Evolutionary conservation across 148 eudicot genomes (phyloP).

Genomic region (Rhododendron kiyosumense): DNA sequence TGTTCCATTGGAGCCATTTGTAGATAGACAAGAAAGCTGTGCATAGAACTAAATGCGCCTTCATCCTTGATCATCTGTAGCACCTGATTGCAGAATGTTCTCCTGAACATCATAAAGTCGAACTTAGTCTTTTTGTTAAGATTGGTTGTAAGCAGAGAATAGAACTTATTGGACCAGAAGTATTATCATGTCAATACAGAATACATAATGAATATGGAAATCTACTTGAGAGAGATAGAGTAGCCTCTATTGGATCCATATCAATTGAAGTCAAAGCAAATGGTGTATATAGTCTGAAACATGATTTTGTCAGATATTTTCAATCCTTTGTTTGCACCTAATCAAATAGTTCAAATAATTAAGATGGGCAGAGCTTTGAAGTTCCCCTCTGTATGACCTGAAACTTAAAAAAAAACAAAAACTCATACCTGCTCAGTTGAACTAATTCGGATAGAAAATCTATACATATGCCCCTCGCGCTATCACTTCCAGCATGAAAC

Average conservation of each 20-base stretch:
- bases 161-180: neutral
- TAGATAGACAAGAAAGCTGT: constrained; percentile 47
- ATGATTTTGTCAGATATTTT: neutral
- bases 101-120: constrained; percentile 25
- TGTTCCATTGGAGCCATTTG: constrained; percentile 64
- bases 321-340: neutral
- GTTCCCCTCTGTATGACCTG: neutral
- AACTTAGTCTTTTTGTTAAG: neutral
- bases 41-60: constrained; percentile 56
- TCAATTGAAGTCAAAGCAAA: neutral
- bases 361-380: neutral
- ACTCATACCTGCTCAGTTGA: constrained; percentile 41
- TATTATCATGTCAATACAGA: neutral
- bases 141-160: neutral
- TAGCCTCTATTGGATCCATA: neutral
- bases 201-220: neutral
- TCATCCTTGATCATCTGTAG: constrained; percentile 45
- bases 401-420: neutral
- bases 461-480: constrained; percentile 36
- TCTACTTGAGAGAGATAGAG: neutral
- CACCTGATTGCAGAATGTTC: constrained; percentile 39
- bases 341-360: neutral
- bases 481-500: constrained; percentile 47
- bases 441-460: constrained; percentile 48
- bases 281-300: neutral